Base-by-base conservation (phyloP, 2,329 filamentous ascomycete genomes). In the Trichoderma koningii region DNA sequence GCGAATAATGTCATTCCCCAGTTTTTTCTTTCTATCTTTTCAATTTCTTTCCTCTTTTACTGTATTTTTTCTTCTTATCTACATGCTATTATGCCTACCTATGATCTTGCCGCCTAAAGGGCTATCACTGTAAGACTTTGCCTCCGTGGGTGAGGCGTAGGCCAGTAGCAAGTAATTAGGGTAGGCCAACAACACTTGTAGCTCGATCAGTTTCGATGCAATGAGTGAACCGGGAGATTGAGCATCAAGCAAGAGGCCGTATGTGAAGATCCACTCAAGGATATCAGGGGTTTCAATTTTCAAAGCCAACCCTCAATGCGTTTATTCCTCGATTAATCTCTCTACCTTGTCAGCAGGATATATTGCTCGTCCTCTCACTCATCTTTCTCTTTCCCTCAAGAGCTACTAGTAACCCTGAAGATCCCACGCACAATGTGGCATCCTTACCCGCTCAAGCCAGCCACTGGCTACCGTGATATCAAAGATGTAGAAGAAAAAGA, bases 401-500 rank as follows among this genome's bases (percentile, higher is more conserved):
- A 30, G 30, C 42, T 34, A 34, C 34, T 38, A 9, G 21, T 23
- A 23, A 23, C 34, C 10, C 3, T 14, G 30, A 34, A 10, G 5
- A 38, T 38, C 10, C 34, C 34, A 38, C 34, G 34, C 12, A 38
- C 3, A 38, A 38, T 38, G 34, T 14, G 12, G 34, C 34, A 38
- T 38, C 34, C 34, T 14, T 10, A 14, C 10, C 12, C 12, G 7
- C 34, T 10, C 10, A 38, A 38, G 34, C 34, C 34, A 38, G 34
- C 34, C 34, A 38, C 34, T 38, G 19, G 26, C 19, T 63, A 45
- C n/a, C 50, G 45, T 63, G 59, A 63, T 55, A 63, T 63, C 59
- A 55, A 19, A 19, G 9, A 30, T n/a, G 30, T n/a, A 51, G n/a
- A 28, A 5, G 17, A 4, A 42, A 10, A 10, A 42, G 7, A 9